These are phyloP conservation scores for Flaveria brownii DNA, from an alignment of 129 eudicot species.

Conservation along the genomic window DNA sequence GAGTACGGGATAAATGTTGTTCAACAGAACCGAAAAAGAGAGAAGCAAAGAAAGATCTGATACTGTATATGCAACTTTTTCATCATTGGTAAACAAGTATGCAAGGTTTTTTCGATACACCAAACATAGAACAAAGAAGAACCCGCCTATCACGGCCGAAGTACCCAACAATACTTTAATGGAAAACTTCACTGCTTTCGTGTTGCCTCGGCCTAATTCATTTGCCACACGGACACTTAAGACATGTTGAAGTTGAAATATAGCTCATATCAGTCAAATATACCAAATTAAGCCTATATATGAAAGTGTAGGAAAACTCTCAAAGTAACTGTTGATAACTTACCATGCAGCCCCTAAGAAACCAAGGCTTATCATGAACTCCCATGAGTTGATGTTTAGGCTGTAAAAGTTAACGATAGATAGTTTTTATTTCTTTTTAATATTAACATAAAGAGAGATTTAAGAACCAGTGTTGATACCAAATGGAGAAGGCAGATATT, in stretches of 20 bases:
- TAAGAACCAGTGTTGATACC: conserved; percentile 34
- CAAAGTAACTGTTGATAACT: neutral
- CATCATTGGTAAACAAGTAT: conserved; percentile 58
- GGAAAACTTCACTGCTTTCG: conserved; percentile 62
- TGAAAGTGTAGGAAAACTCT: neutral
- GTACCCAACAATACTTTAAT: conserved; percentile 61
- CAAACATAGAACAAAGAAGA: conserved; percentile 57
- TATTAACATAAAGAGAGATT: neutral
- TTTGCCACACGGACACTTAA: conserved; percentile 83
- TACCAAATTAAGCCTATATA: no score
- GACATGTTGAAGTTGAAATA: conserved; percentile 11
- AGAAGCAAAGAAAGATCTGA: conserved; percentile 59
- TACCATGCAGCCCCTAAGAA: conserved; percentile 77
- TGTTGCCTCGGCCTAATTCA: conserved; percentile 76
- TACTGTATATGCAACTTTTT: conserved; percentile 54
- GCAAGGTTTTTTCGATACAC: conserved; percentile 49
- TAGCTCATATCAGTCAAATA: neutral
- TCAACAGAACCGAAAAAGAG: conserved; percentile 59
- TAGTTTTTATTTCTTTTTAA: neutral
- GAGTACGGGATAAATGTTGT: conserved; percentile 63
- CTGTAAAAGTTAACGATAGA: conserved; percentile 24
- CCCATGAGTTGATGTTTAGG: conserved; percentile 55
- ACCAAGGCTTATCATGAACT: conserved; percentile 57
- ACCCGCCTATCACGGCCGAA: conserved; percentile 47
- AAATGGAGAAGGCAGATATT: conserved; percentile 68